Percentiles rank a stretch among this genome's conserved stretches.
Evolutionary conservation across 2,329 filamentous ascomycete genomes (phyloP).

Genomic region (Penicillium olsonii): DNA sequence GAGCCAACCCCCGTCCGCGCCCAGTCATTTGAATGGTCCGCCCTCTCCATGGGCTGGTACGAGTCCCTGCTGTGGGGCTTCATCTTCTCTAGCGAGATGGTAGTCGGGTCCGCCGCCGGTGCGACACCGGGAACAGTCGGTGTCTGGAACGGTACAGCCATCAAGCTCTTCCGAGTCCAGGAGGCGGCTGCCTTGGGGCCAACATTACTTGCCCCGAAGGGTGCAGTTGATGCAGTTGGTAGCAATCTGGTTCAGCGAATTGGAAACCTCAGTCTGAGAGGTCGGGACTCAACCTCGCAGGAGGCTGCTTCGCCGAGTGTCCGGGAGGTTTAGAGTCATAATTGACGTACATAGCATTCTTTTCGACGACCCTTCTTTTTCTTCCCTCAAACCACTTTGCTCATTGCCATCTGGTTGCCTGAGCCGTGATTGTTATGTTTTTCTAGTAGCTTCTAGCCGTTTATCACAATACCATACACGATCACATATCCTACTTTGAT

Average conservation of each 20-base stretch:
- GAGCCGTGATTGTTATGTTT: neutral
- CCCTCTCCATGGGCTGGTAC: conserved; percentile 89
- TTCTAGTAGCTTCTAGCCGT: conserved; percentile 4
- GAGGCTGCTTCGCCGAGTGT: conserved; percentile 35
- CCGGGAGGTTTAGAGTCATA: conserved; percentile 36
- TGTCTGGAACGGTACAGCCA: conserved; percentile 88
- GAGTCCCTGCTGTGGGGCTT: conserved; percentile 93
- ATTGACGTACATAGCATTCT: conserved; percentile 17
- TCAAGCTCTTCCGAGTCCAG: conserved; percentile 87
- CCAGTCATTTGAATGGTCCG: conserved; percentile 93
- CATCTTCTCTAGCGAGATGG: conserved; percentile 87
- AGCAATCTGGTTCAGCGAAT: conserved; percentile 86
- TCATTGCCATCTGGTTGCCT: too few species aligned
- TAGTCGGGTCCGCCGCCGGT: conserved; percentile 50
- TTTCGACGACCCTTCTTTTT: conserved; percentile 9
- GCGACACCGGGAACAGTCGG: conserved; percentile 79
- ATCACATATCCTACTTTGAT: too few species aligned
- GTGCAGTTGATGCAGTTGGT: conserved; percentile 90
- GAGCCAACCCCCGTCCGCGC: conserved; percentile 74
- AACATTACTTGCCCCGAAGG: conserved; percentile 78
- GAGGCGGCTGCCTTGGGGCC: conserved; percentile 79
- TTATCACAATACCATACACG: conserved; percentile 1
- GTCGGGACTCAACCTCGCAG: conserved; percentile 31
- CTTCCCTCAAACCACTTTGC: neutral
- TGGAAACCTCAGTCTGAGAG: conserved; percentile 70